These are phyloP conservation scores for Drechslera avenae DNA, from an alignment of 2,329 filamentous ascomycete species.

Conservation along the genomic window DNA sequence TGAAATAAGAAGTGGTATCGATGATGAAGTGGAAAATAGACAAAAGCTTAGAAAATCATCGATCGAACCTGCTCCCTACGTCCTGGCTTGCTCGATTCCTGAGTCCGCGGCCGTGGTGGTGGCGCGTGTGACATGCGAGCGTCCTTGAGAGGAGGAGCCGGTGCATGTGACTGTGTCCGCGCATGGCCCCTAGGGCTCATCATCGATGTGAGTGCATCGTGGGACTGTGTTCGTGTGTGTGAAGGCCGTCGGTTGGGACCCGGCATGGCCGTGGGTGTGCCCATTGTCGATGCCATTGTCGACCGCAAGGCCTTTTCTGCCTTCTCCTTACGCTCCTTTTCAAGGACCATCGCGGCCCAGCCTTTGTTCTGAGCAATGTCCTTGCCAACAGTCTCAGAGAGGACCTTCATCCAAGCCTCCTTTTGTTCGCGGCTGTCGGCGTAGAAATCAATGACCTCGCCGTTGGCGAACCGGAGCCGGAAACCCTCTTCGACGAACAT, in stretches of 20 bases:
- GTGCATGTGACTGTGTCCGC: slow-evolving; percentile 40
- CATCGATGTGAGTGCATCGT: slow-evolving; percentile 25
- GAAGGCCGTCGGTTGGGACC: slow-evolving; percentile 19
- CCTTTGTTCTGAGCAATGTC: slow-evolving; percentile 56
- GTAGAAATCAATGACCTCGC: slow-evolving; percentile 98
- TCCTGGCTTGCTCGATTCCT: slow-evolving; percentile 28
- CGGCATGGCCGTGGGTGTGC: slow-evolving; percentile 18
- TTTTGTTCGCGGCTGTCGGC: slow-evolving; percentile 87
- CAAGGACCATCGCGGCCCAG: slow-evolving; percentile 67
- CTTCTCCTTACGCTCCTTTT: slow-evolving; percentile 50
- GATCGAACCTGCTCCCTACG: slow-evolving; percentile 50
- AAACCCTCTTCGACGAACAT: slow-evolving; percentile 99
- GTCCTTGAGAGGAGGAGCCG: slow-evolving; percentile 40
- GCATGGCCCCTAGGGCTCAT: slow-evolving; percentile 39
- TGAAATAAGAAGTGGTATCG: slow-evolving; percentile 25
- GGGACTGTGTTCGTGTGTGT: slow-evolving; percentile 40
- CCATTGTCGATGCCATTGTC: slow-evolving; percentile 29
- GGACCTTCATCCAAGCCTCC: slow-evolving; percentile 90
- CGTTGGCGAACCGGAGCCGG: slow-evolving; percentile 97
- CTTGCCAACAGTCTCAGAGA: slow-evolving; percentile 72
- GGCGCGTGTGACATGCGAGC: slow-evolving; percentile 32
- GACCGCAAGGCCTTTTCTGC: slow-evolving; percentile 26
- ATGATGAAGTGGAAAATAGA: slow-evolving; percentile 24
- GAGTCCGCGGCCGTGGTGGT: slow-evolving; percentile 38
- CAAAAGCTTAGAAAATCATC: slow-evolving; percentile 47